Evolutionary conservation across 169 alveolate species (phyloP).

Genomic region (Cryptosporidium meleagridis): DNA sequence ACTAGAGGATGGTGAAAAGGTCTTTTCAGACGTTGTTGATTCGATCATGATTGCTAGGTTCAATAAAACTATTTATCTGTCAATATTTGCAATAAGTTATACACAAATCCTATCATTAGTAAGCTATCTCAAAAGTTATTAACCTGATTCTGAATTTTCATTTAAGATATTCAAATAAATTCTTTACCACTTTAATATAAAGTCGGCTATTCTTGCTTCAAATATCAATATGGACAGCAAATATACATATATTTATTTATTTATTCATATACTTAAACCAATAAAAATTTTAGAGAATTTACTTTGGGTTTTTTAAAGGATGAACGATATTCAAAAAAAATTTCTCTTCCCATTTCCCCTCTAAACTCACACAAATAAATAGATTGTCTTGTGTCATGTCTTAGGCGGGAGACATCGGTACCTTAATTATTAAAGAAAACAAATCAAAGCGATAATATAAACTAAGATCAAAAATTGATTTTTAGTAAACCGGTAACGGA

Average conservation of each 20-base stretch:
- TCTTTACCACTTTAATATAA: not conserved
- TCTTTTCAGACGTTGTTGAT: not conserved
- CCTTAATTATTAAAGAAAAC: not conserved
- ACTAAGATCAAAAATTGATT: not conserved
- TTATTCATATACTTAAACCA: not conserved
- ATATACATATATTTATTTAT: not conserved
- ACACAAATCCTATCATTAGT: constrained; percentile 13
- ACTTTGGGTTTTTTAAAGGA: not conserved
- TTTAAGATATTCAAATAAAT: not conserved
- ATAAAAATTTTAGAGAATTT: not conserved
- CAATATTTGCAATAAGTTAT: not conserved
- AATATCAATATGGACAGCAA: not conserved
- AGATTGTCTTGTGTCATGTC: constrained; percentile 59
- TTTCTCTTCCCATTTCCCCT: not conserved
- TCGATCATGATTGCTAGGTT: not conserved
- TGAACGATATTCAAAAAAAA: not conserved
- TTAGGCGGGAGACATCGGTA: constrained; percentile 43
- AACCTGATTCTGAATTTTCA: not conserved
- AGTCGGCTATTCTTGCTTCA: not conserved
- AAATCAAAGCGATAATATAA: not conserved
- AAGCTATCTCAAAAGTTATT: not conserved
- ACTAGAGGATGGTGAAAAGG: constrained; percentile 67
- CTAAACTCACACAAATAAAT: constrained; percentile 65
- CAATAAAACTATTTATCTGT: not conserved
- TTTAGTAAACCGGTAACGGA: not conserved